Conservation (phyloP, 495 filamentous ascomycete species). For the Aspergillus mulundensis region DNA sequence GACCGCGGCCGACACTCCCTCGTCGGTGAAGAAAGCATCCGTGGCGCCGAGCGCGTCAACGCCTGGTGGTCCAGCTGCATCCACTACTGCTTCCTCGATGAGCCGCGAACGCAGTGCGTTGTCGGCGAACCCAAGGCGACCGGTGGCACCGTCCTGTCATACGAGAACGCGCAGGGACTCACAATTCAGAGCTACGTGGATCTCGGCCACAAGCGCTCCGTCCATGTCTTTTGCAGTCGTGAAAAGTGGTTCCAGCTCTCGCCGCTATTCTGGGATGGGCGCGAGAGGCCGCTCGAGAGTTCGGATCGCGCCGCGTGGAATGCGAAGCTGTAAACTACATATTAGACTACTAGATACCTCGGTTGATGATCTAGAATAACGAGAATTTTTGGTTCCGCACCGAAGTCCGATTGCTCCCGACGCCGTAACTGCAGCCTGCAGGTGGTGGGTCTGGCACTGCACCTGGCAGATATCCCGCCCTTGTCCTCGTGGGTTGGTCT, state of each 20-base stretch:
- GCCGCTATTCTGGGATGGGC: constrained; percentile 50
- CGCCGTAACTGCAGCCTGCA: neutral
- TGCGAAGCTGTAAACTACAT: constrained; percentile 35
- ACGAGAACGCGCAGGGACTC: constrained; percentile 63
- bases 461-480: too few relatives aligned
- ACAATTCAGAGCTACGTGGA: constrained; percentile 63
- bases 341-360: neutral
- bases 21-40: constrained; percentile 58
- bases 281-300: constrained; percentile 41
- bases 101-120: constrained; percentile 57
- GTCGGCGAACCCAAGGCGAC: constrained; percentile 65
- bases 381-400: neutral
- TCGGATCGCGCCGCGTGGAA: constrained; percentile 48
- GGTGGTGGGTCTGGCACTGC: neutral
- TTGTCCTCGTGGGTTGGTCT: too few relatives aligned
- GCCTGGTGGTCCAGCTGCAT: constrained; percentile 67
- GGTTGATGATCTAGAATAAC: neutral
- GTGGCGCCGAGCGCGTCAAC: constrained; percentile 61
- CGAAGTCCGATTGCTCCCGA: neutral
- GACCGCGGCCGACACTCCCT: constrained; percentile 67
- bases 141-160: constrained; percentile 56
- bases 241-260: constrained; percentile 68
- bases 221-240: constrained; percentile 54
- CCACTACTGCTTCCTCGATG: constrained; percentile 68
- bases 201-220: constrained; percentile 61